Conservation (phyloP, 139 green algal genomes). For the Chlamydomonas sp. region DNA sequence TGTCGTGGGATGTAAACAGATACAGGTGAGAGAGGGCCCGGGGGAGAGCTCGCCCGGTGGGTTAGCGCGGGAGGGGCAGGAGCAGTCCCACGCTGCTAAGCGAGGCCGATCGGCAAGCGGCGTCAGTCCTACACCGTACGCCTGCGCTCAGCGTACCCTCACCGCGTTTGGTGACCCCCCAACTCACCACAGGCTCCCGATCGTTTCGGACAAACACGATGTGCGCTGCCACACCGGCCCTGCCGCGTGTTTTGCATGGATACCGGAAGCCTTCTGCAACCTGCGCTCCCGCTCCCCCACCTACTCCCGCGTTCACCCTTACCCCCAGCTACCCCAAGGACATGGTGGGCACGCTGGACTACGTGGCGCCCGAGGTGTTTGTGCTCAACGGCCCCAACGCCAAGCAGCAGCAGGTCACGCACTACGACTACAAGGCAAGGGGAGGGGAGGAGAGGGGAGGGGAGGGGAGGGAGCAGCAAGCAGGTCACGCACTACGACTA, state of each 20-base stretch:
- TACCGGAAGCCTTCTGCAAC: too few relatives aligned
- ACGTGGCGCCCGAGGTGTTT: conserved; percentile 52
- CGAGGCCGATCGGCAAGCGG: too few relatives aligned
- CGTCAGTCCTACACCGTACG: too few relatives aligned
- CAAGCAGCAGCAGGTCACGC: conserved; percentile 36
- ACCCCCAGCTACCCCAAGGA: conserved; percentile 49
- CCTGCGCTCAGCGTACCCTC: too few relatives aligned
- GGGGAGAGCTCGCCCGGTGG: background rate
- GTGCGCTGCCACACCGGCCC: too few relatives aligned
- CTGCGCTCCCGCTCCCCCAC: background rate
- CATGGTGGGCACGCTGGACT: conserved; percentile 58
- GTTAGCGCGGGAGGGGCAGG: too few relatives aligned
- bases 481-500: conserved; percentile 50
- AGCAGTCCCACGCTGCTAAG: too few relatives aligned
- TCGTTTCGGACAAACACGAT: too few relatives aligned
- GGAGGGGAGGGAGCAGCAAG: background rate
- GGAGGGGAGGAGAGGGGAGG: too few relatives aligned
- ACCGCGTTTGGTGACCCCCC: too few relatives aligned
- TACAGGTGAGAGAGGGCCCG: conserved; percentile 1
- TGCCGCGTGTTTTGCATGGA: too few relatives aligned
- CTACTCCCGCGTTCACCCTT: background rate
- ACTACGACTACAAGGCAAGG: conserved; percentile 52
- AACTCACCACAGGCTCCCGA: too few relatives aligned
- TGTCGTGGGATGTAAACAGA: conserved; percentile 41
- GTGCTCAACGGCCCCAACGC: conserved; percentile 43